A percentile compares a stretch with the other conserved stretches of the same genome.
Conservation (phyloP, 2,329 filamentous ascomycete genomes). For the Microthyrium microscopicum region DNA sequence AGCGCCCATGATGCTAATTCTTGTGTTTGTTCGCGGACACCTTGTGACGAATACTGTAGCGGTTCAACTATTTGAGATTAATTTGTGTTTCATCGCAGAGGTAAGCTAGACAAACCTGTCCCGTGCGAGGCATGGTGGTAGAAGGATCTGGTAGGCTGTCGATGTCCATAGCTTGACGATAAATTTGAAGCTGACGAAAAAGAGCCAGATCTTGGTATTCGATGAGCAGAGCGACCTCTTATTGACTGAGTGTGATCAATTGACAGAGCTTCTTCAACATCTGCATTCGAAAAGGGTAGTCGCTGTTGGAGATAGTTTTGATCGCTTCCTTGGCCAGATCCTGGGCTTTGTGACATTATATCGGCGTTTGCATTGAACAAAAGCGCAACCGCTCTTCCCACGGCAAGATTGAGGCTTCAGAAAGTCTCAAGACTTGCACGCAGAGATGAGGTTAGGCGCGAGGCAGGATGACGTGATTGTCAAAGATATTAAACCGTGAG, state of each 20-base stretch:
- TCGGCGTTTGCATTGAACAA: too few species aligned
- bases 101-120: conserved; percentile 18
- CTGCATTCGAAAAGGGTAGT: conserved; percentile 7
- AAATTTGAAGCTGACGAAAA: conserved; percentile 5
- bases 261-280: conserved; percentile 3
- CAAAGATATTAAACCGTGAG: too few species aligned
- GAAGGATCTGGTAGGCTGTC: conserved; percentile 54
- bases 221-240: not conserved
- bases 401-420: too few species aligned
- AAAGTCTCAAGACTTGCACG: too few species aligned
- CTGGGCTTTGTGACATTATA: too few species aligned
- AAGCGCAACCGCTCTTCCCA: too few species aligned
- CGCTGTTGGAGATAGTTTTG: conserved; percentile 4
- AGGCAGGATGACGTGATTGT: too few species aligned
- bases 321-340: too few species aligned
- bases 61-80: conserved; percentile 42
- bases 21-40: conserved; percentile 71
- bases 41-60: conserved; percentile 54
- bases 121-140: conserved; percentile 49
- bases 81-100: conserved; percentile 4
- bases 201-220: not conserved
- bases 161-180: conserved; percentile 9
- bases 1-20: conserved; percentile 73
- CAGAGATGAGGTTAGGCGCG: too few species aligned
- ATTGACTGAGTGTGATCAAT: conserved; percentile 3